Base-by-base conservation (phyloP, 495 filamentous ascomycete species). In the Patellaria atrata region DNA sequence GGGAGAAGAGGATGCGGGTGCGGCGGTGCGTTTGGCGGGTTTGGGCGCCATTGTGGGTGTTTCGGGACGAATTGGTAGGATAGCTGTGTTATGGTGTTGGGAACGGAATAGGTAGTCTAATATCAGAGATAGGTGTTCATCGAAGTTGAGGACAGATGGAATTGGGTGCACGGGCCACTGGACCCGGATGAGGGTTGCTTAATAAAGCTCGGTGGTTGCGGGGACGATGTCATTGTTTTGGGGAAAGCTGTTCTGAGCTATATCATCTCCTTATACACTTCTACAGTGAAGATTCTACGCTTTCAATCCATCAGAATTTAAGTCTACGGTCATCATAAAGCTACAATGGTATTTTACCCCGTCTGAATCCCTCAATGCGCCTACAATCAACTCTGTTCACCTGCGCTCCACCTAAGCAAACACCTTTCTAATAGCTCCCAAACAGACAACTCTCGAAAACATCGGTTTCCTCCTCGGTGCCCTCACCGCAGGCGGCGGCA, bases 401-500 rank as follows among this genome's bases (percentile, higher is more conserved):
- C 26, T 3, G n/a, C 28, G 15, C 3, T 15, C 6, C 23, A n/a
- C 21, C 20, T 30, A 9, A 27, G 11, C 24, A 16, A 19, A 39
- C 35, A 22, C 15, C 28, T 5, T 5, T 27, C 15, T 35, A 24
- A 22, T 11, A 31, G 19, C 27, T 30, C 25, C 3, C 14, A 8
- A 24, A n/a, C 24, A 48, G 45, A 41, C 44, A 51, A 43, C 55
- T 30, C 55, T 61, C 43, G 56, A 62, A 39, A 50, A 52, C 44
- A 65, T 74, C 46, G 82, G 87, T 32, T 77, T 76, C 56, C 46
- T 79, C 47, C 77, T 97, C 55, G 79, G 77, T 33, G 64, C 71
- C 46, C 66, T 97, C 19, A 94, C 84, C 41, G 83, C 83, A 31
- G 63, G 77, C 27, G 89, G 89, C 44, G 89, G 89, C 40, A 74